Evolutionary conservation across 2,329 filamentous ascomycete genomes (phyloP), one percentile per base, ranked within the genome.

Genomic region (Calycina marina): DNA sequence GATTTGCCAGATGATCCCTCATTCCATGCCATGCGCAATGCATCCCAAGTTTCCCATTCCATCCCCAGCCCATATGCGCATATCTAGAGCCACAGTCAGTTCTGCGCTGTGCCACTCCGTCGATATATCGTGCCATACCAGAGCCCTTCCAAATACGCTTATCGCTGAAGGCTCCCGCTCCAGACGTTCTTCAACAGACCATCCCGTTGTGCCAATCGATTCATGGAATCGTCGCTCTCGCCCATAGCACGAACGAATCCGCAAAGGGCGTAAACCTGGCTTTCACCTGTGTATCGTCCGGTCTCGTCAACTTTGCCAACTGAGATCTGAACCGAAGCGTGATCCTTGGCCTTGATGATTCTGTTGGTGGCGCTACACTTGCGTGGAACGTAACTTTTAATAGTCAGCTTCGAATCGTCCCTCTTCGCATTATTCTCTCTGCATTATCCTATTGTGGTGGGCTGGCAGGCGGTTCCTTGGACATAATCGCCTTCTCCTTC

Each of bases 321-420:
- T 54, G 79, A 83, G 65, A 98, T 84, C 68, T 98, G 90, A 54
- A 96, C 90, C 44, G 83, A 93, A 55, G 84, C 88, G 75, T 98
- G 90, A 69, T 98, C 90, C 72, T 96, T 94, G 72, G 90, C 85
- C 73, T 94, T 94, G 78, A 98, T 96, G 74, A 96, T 94, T 69
- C 90, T 84, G 83, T 93, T 92, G 64, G 88, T 93, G 55, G 86
- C 86, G 64, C 75, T 84, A 82, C 88, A 96, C 73, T 94, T 96
- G 73, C 88, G 84, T 62, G 85, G 85, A 72, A 93, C 82, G 77
- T 93, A 93, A 63, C 84, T 92, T 59, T 44, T 46, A 38, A 37
- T 15, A 5, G 13, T 39, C 31, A 39, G 34, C 25, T 20, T 29
- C 17, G 6, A 25, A 31, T 32, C 18, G n/a, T n/a, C n/a, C n/a